These are phyloP conservation scores for Penicillium glabrum DNA, from an alignment of 2,329 filamentous ascomycete species.

Conservation along the genomic window DNA sequence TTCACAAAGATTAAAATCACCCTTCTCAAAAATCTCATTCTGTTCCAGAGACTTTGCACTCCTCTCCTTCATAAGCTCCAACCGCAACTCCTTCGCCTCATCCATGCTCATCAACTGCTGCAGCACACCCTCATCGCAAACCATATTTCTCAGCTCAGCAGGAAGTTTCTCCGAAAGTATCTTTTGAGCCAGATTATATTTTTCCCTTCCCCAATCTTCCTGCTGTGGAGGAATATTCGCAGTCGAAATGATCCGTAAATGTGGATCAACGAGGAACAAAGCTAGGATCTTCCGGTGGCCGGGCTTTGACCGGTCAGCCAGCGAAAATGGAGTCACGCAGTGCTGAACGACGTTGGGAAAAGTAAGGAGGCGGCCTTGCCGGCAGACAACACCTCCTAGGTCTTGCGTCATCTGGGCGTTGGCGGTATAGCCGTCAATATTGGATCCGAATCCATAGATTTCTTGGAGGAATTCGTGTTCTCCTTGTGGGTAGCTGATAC, in stretches of 20 bases:
- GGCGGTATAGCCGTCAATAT: not conserved
- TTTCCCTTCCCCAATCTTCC: slow-evolving; percentile 17
- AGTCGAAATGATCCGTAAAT: slow-evolving; percentile 51
- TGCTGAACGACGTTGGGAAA: slow-evolving; percentile 48
- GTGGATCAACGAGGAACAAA: slow-evolving; percentile 61
- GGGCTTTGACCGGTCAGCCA: slow-evolving; percentile 51
- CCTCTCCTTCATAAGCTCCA: slow-evolving; percentile 22
- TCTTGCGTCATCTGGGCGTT: slow-evolving; percentile 6
- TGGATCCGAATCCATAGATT: not conserved
- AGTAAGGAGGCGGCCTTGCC: slow-evolving; percentile 11
- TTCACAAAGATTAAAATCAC: slow-evolving; percentile 11
- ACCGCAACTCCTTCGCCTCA: slow-evolving; percentile 37
- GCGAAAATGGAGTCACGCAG: slow-evolving; percentile 50
- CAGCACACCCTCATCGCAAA: slow-evolving; percentile 21
- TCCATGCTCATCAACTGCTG: slow-evolving; percentile 31
- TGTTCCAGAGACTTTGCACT: not conserved
- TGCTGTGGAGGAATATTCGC: slow-evolving; percentile 55
- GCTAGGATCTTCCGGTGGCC: slow-evolving; percentile 59
- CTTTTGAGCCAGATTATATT: not conserved
- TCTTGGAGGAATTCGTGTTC: slow-evolving; percentile 12
- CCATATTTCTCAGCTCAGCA: slow-evolving; percentile 22
- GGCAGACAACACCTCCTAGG: slow-evolving; percentile 10
- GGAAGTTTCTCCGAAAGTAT: slow-evolving; percentile 4
- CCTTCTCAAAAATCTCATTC: slow-evolving; percentile 6
- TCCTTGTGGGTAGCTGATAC: slow-evolving; percentile 9